Conservation (phyloP, 257 asterid genomes). For the Parsonsia alboflavescens region DNA sequence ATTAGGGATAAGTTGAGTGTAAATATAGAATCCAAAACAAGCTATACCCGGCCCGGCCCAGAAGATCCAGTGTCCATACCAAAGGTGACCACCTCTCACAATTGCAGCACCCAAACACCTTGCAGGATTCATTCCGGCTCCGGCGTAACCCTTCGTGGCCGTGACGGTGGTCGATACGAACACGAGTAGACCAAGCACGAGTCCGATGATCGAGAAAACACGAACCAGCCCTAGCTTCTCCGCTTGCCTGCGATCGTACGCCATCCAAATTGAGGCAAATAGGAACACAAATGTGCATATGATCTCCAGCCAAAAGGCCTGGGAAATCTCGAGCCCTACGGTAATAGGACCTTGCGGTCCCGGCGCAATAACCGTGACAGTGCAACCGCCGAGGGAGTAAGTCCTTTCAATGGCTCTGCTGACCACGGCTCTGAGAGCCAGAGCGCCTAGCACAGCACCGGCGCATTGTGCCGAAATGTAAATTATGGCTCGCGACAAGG, state of each 20-base stretch:
- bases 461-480: slow-evolving; percentile 54
- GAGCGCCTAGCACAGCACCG: slow-evolving; percentile 64
- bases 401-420: slow-evolving; percentile 29
- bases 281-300: slow-evolving; percentile 55
- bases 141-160: slow-evolving; percentile 48
- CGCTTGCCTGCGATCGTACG: slow-evolving; percentile 67
- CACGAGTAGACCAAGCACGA: slow-evolving; percentile 56
- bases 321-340: slow-evolving; percentile 42
- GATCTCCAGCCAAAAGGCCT: slow-evolving; percentile 65
- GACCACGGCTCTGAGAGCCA: slow-evolving; percentile 62
- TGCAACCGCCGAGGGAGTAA: slow-evolving; percentile 74
- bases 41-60: slow-evolving; percentile 70
- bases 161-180: slow-evolving; percentile 58
- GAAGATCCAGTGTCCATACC: slow-evolving; percentile 79
- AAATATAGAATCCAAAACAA: slow-evolving; percentile 52
- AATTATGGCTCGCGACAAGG: slow-evolving; percentile 50
- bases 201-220: slow-evolving; percentile 44
- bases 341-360: slow-evolving; percentile 46
- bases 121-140: slow-evolving; percentile 81
- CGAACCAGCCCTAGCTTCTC: slow-evolving; percentile 36
- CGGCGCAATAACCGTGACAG: slow-evolving; percentile 38
- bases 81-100: slow-evolving; percentile 69
- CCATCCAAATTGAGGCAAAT: slow-evolving; percentile 74
- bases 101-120: slow-evolving; percentile 70
- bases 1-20: slow-evolving; percentile 56